These are phyloP conservation scores for Komagataella pastoris DNA, from an alignment of 805 yeast species.

Conservation along the genomic window DNA sequence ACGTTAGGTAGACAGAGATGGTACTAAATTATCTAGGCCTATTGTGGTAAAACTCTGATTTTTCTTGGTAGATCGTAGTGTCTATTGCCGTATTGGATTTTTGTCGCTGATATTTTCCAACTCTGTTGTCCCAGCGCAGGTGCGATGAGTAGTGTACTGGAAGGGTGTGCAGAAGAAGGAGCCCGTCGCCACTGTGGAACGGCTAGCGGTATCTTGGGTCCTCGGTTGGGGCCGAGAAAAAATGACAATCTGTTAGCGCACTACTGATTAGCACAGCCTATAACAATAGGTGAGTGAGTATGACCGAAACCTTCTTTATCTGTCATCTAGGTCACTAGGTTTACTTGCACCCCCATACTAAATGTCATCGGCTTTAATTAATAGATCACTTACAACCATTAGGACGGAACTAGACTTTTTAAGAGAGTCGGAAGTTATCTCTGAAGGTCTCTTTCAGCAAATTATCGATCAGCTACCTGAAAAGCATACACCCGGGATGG, in stretches of 20 bases:
- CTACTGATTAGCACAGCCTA: background rate
- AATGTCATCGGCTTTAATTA: constrained; percentile 40
- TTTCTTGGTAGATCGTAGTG: background rate
- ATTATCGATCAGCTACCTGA: constrained; percentile 41
- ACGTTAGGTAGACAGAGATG: background rate
- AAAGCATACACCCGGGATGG: constrained; percentile 35
- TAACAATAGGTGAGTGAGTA: no score
- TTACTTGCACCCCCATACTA: background rate
- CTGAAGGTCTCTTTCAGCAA: constrained; percentile 37
- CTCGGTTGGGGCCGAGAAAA: background rate
- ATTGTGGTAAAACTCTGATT: background rate
- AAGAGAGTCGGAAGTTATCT: constrained; percentile 59
- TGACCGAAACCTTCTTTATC: no score
- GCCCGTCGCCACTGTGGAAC: background rate
- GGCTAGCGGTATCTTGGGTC: no score
- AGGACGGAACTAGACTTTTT: constrained; percentile 74
- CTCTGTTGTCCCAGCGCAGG: background rate
- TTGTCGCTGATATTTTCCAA: background rate
- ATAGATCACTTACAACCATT: constrained; percentile 66
- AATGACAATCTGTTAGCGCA: background rate
- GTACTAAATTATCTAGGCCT: background rate
- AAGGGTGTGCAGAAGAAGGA: background rate
- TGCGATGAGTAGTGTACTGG: background rate
- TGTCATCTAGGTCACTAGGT: background rate
- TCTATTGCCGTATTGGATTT: background rate